A percentile compares a stretch with the other conserved stretches of the same genome.
Evolutionary conservation across 2,329 filamentous ascomycete genomes (phyloP).

Genomic region (Sarocladium brachiariae): DNA sequence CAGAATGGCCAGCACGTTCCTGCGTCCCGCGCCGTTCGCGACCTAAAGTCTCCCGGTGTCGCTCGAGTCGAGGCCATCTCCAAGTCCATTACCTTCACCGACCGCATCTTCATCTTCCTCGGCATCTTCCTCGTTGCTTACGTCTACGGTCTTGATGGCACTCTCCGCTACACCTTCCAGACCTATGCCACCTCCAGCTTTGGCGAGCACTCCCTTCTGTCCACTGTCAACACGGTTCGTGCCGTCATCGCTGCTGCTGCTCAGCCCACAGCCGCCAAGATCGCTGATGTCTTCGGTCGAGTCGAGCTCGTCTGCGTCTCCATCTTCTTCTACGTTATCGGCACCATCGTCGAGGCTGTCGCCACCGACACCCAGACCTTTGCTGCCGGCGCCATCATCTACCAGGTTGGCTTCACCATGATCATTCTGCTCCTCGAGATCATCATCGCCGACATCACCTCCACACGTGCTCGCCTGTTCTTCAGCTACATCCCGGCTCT

Average conservation of each 20-base stretch:
- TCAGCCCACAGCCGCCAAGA: conserved; percentile 49
- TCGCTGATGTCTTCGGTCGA: conserved; percentile 57
- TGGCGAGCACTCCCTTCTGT: conserved; percentile 44
- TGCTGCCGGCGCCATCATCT: conserved; percentile 50
- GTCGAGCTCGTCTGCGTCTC: conserved; percentile 49
- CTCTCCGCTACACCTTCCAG: conserved; percentile 39
- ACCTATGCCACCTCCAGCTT: conserved; percentile 46
- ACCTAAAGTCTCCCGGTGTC: conserved; percentile 39
- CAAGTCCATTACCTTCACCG: conserved; percentile 40
- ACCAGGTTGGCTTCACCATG: conserved; percentile 58
- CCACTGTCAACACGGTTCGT: conserved; percentile 51
- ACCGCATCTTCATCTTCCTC: conserved; percentile 52
- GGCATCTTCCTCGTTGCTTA: conserved; percentile 58
- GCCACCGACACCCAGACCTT: conserved; percentile 43
- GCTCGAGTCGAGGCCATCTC: conserved; percentile 51
- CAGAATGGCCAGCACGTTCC: neutral
- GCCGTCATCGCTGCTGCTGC: conserved; percentile 54
- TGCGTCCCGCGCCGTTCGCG: conserved; percentile 8
- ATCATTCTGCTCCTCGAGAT: conserved; percentile 57
- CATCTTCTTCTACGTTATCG: conserved; percentile 53
- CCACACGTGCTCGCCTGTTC: conserved; percentile 53
- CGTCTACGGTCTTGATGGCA: conserved; percentile 55
- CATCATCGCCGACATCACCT: conserved; percentile 57
- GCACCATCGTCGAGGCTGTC: conserved; percentile 50
- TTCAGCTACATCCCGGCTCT: conserved; percentile 57